These are phyloP conservation scores for Coemansia sp. DNA, from an alignment of 192 early-diverging fungal species.

Conservation along the genomic window DNA sequence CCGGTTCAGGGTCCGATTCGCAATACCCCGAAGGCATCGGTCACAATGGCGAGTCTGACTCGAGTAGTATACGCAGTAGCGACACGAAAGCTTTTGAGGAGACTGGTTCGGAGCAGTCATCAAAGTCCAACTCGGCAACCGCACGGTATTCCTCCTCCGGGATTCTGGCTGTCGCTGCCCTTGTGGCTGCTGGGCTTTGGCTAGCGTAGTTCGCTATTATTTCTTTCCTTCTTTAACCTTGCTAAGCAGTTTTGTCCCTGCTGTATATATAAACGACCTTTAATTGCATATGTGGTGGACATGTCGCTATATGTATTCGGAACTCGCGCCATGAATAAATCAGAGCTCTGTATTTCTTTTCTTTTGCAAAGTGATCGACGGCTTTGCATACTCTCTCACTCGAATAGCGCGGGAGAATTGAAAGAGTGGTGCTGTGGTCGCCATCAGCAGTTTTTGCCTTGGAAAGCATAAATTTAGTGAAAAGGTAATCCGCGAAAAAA, in stretches of 20 bases:
- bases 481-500: conserved; percentile 2
- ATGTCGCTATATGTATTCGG: not conserved
- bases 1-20: not conserved
- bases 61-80: conserved; percentile 1
- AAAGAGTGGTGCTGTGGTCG: not conserved
- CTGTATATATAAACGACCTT: not conserved
- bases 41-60: conserved; percentile 16
- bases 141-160: conserved; percentile 4
- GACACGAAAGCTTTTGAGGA: conserved; percentile 1
- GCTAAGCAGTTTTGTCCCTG: not conserved
- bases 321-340: not conserved
- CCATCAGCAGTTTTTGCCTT: not conserved
- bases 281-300: not conserved
- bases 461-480: not conserved
- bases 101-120: not conserved
- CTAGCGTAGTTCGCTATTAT: not conserved
- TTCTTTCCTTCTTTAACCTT: not conserved
- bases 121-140: conserved; percentile 11
- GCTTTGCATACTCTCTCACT: conserved; percentile 1
- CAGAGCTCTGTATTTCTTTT: not conserved
- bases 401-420: not conserved
- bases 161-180: not conserved
- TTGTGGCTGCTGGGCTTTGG: conserved; percentile 7
- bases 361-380: conserved; percentile 1
- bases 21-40: conserved; percentile 13